A percentile compares a stretch with the other conserved stretches of the same genome.
These are phyloP conservation scores for Dothiorella sarmentorum DNA, from an alignment of 2,329 filamentous ascomycete species.

Conservation along the genomic window DNA sequence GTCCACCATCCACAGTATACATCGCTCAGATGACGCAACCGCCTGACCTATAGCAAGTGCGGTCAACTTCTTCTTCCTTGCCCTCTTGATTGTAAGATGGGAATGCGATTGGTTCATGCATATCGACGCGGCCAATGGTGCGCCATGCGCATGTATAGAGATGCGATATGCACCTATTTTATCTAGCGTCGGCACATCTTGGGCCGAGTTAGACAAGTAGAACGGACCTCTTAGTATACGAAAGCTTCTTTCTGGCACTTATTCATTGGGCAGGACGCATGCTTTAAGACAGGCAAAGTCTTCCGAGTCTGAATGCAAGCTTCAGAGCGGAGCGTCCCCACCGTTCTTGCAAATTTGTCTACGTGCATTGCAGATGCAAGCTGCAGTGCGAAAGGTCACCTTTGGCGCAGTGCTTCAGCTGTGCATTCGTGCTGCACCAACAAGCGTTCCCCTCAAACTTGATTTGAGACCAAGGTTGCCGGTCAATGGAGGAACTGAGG, in stretches of 20 bases:
- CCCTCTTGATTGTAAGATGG: too few species aligned
- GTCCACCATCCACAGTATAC: background rate
- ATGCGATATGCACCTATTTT: background rate
- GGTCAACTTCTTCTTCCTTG: too few species aligned
- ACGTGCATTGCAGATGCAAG: too few species aligned
- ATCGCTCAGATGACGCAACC: background rate
- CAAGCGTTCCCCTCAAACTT: too few species aligned
- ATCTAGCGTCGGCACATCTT: background rate
- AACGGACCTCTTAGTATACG: background rate
- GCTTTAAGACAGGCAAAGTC: background rate
- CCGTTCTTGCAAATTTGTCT: too few species aligned
- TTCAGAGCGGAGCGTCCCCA: too few species aligned
- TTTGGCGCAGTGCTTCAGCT: too few species aligned
- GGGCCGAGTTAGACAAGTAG: background rate
- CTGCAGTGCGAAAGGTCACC: too few species aligned
- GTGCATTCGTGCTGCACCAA: too few species aligned
- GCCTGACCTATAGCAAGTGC: background rate
- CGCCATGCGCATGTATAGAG: background rate
- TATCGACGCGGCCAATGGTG: background rate
- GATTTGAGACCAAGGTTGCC: too few species aligned
- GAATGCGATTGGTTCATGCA: background rate
- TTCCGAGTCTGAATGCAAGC: too few species aligned
- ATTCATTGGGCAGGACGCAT: background rate
- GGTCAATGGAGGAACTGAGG: too few species aligned
- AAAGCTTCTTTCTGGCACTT: background rate